Evolutionary conservation across 768 basidiomycete species (phyloP).

Genomic region (Phlebiopsis gigantea): DNA sequence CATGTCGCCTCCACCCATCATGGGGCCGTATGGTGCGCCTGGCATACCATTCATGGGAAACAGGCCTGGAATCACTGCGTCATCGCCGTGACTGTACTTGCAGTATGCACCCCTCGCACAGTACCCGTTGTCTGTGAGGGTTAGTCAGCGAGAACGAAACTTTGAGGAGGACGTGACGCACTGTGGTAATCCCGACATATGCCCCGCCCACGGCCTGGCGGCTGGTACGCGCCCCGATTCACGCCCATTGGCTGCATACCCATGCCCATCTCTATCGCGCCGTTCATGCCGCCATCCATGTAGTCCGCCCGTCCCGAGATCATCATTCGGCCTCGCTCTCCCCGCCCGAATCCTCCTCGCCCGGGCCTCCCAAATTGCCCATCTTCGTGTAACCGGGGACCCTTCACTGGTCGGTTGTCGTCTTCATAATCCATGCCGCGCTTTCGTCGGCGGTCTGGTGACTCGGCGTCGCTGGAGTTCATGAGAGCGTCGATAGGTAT

Average conservation of each 20-base stretch:
- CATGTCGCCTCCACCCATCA: constrained; percentile 53
- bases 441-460: constrained; percentile 58
- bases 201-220: constrained; percentile 69
- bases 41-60: constrained; percentile 49
- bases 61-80: constrained; percentile 71
- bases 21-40: constrained; percentile 59
- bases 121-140: constrained; percentile 72
- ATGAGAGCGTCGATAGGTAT: constrained; percentile 70
- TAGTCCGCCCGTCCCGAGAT: constrained; percentile 22
- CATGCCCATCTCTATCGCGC: constrained; percentile 26
- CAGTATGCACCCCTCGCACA: constrained; percentile 86
- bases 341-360: constrained; percentile 33
- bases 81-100: constrained; percentile 90
- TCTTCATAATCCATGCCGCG: constrained; percentile 61
- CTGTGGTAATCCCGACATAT: constrained; percentile 92
- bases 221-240: constrained; percentile 56
- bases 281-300: constrained; percentile 23
- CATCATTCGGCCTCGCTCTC: constrained; percentile 30
- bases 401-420: constrained; percentile 62
- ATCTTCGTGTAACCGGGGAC: constrained; percentile 60
- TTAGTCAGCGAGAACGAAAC: background rate
- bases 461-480: constrained; percentile 34
- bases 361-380: constrained; percentile 63
- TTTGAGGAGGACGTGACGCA: constrained; percentile 36
- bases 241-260: constrained; percentile 26